Conservation (phyloP, 2,329 filamentous ascomycete genomes). For the Alternaria gaisen region DNA sequence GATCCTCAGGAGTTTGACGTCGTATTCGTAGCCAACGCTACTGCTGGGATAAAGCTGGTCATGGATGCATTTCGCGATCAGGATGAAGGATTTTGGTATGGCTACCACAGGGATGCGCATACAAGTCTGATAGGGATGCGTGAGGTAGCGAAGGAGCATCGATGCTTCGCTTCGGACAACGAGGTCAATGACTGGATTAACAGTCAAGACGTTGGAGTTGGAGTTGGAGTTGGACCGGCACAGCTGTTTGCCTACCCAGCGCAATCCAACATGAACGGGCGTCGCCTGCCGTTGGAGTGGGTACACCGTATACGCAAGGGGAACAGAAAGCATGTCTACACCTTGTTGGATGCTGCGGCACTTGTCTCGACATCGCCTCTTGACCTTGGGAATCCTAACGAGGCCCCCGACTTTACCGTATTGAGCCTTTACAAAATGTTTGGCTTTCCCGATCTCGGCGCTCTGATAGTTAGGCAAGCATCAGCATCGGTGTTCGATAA, state of each 20-base stretch:
- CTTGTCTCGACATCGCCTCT: constrained; percentile 79
- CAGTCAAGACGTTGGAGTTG: constrained; percentile 25
- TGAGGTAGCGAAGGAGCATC: constrained; percentile 69
- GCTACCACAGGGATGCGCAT: constrained; percentile 84
- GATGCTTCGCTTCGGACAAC: constrained; percentile 71
- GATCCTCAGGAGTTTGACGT: constrained; percentile 84
- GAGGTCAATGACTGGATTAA: constrained; percentile 73
- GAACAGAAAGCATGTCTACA: constrained; percentile 61
- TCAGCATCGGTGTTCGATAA: constrained; percentile 70
- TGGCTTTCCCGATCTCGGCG: constrained; percentile 91
- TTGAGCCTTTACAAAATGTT: constrained; percentile 98
- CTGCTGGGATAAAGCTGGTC: constrained; percentile 87
- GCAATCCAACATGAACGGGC: constrained; percentile 93
- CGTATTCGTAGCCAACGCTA: constrained; percentile 92
- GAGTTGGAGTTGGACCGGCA: constrained; percentile 29
- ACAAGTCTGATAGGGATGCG: constrained; percentile 86
- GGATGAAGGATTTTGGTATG: constrained; percentile 78
- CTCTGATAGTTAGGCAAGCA: constrained; percentile 79
- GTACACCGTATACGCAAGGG: constrained; percentile 57
- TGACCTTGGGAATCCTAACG: constrained; percentile 68
- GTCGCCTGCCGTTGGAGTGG: constrained; percentile 77
- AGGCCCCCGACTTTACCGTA: constrained; percentile 83
- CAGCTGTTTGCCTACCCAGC: constrained; percentile 81
- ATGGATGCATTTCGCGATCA: constrained; percentile 76
- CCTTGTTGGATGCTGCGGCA: constrained; percentile 84